These are phyloP conservation scores for Penicillium roqueforti DNA, from an alignment of 495 filamentous ascomycete species.

Conservation along the genomic window DNA sequence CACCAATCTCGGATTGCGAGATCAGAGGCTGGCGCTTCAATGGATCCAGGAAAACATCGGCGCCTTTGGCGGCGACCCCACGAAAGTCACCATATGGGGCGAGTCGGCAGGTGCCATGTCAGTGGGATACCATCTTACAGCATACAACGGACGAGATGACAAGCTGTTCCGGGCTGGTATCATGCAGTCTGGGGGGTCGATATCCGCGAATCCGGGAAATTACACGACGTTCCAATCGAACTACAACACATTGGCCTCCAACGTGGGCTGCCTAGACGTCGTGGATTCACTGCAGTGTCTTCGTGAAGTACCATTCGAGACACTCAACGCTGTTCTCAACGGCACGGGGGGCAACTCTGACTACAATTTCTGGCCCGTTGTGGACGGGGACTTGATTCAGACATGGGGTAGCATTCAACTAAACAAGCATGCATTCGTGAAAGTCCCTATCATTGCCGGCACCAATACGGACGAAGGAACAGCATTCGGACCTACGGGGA, in stretches of 20 bases:
- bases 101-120: conserved; percentile 56
- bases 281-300: conserved; percentile 45
- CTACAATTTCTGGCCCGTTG: conserved; percentile 39
- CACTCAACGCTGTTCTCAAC: conserved; percentile 39
- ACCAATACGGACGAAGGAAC: conserved; percentile 50
- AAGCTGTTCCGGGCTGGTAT: conserved; percentile 45
- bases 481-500: conserved; percentile 38
- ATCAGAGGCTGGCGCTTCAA: conserved; percentile 58
- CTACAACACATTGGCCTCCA: conserved; percentile 39
- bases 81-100: conserved; percentile 66
- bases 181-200: conserved; percentile 45
- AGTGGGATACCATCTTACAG: conserved; percentile 49
- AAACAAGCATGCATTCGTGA: conserved; percentile 37
- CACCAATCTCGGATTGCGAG: conserved; percentile 54
- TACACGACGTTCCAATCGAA: conserved; percentile 32
- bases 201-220: conserved; percentile 28
- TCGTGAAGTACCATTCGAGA: conserved; percentile 41
- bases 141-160: conserved; percentile 49
- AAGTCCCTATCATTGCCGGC: conserved; percentile 47
- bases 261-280: conserved; percentile 33
- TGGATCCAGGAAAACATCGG: conserved; percentile 59
- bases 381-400: conserved; percentile 51
- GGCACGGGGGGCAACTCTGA: conserved; percentile 27
- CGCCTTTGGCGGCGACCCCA: conserved; percentile 52
- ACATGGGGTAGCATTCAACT: conserved; percentile 35